phyloP scores from a whole-genome alignment of 805 yeast genomes.

The Schwanniomyces polymorphus region DNA sequence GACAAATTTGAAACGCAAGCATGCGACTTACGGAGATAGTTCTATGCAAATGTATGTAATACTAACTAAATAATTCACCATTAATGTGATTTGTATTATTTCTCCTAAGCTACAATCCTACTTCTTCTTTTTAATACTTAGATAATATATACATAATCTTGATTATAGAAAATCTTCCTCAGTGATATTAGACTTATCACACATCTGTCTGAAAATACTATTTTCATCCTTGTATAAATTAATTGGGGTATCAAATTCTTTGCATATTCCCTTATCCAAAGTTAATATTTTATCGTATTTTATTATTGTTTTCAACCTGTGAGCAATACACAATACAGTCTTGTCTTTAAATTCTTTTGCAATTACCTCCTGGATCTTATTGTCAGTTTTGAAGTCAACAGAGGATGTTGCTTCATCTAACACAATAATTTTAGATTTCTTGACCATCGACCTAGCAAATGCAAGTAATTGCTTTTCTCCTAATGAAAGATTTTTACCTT shows the following conservation, averaged over 20 bases:
- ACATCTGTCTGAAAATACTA: constrained; percentile 34
- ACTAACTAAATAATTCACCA: too few species aligned
- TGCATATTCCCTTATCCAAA: constrained; percentile 32
- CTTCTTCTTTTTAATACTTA: too few species aligned
- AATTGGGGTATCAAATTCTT: constrained; percentile 35
- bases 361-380: constrained; percentile 33
- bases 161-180: constrained; percentile 21
- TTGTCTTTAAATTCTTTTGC: constrained; percentile 29
- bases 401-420: constrained; percentile 42
- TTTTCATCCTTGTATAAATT: constrained; percentile 23
- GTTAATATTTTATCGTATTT: constrained; percentile 35
- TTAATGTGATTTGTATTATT: too few species aligned
- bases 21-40: too few species aligned
- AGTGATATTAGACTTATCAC: constrained; percentile 34
- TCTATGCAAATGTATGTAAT: too few species aligned
- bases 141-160: too few species aligned
- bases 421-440: constrained; percentile 34
- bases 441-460: constrained; percentile 38
- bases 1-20: too few species aligned
- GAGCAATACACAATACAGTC: constrained; percentile 40
- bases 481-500: constrained; percentile 35
- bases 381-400: constrained; percentile 40
- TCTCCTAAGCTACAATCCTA: too few species aligned
- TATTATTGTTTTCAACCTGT: constrained; percentile 37
- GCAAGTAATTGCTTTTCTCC: constrained; percentile 40